Base-by-base conservation (phyloP, 148 eudicot genomes). In the Pharnaceum exiguum region DNA sequence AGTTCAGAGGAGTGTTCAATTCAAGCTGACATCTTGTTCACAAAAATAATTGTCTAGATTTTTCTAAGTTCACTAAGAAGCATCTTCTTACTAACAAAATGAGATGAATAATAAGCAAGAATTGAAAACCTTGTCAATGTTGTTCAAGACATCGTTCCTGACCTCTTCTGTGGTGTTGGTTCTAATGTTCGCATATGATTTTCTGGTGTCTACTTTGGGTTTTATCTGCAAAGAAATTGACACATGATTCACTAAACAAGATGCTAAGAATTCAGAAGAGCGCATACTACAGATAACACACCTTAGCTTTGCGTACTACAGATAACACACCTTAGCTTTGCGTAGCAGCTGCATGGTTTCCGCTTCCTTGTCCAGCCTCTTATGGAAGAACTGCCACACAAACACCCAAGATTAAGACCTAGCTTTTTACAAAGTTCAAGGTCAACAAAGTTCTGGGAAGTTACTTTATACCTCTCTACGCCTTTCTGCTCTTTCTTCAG, bases 401-500 rank as follows among this genome's bases (percentile, higher is more conserved):
- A 35, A 49, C 22, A 7, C 19, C 19, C 40, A 46, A 40, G 17
- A 8, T 59, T 26, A 48, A 40, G 8, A 43, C n/a, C 27, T 32
- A 40, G 10, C 40, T 56, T 11, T 17, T 9, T 45, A 36, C 21
- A 35, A 39, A 40, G 31, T 23, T 13, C 28, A 55, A 8, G 25
- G 42, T 15, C 23, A 17, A 17, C n/a, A 11, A 3, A 46, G 22
- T 5, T 19, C 36, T 10, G 11, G 2, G 25, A 11, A 10, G 44
- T 19, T 36, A 25, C 53, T 59, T 29, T 77, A 44, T 74, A 74
- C 97, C 95, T 84, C 91, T 82, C 62, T 75, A 40, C 83, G 86
- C 67, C 78, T 84, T 63, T 70, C 81, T 50, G 84, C 95, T 78
- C 95, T 74, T 76, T 79, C 95, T 72, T 84, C 95, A 57, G 86